Percentiles rank a stretch among this genome's conserved stretches.
These are phyloP conservation scores for Trichothecium sympodiale DNA, from an alignment of 2,329 filamentous ascomycete genomes.

Conservation along the genomic window DNA sequence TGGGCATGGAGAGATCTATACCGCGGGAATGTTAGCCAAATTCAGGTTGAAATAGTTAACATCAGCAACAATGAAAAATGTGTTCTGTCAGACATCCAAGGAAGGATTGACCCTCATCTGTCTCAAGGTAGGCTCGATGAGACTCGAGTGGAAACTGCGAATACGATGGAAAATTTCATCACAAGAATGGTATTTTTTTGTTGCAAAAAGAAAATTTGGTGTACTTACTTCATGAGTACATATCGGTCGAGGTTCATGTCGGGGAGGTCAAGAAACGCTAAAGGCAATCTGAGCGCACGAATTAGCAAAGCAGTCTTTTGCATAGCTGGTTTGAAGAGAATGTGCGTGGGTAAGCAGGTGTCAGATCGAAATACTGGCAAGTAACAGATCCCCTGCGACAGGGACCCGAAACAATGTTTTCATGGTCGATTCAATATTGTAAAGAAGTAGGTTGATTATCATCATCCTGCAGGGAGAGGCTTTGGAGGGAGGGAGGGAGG, in stretches of 20 bases:
- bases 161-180: constrained; percentile 68
- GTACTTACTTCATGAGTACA: constrained; percentile 4
- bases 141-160: constrained; percentile 85
- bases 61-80: constrained; percentile 10
- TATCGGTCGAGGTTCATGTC: not conserved
- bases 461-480: constrained; percentile 51
- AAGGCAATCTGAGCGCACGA: constrained; percentile 2
- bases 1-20: constrained; percentile 9
- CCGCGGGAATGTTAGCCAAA: not conserved
- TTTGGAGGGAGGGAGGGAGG: constrained; percentile 9
- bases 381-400: constrained; percentile 60
- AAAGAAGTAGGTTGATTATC: constrained; percentile 65
- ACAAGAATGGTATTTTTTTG: constrained; percentile 16
- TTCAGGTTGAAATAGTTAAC: not conserved
- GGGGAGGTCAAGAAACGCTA: not conserved
- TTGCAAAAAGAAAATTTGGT: not conserved
- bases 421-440: constrained; percentile 82
- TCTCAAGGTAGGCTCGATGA: constrained; percentile 55
- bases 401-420: constrained; percentile 60
- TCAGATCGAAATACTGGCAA: constrained; percentile 89
- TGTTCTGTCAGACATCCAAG: constrained; percentile 61
- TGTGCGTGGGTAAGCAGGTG: constrained; percentile 5
- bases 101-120: constrained; percentile 60
- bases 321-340: constrained; percentile 4
- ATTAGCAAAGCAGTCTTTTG: constrained; percentile 2